phyloP scores from a whole-genome alignment of 2,329 filamentous ascomycete species.

The Diaporthe capsici region DNA sequence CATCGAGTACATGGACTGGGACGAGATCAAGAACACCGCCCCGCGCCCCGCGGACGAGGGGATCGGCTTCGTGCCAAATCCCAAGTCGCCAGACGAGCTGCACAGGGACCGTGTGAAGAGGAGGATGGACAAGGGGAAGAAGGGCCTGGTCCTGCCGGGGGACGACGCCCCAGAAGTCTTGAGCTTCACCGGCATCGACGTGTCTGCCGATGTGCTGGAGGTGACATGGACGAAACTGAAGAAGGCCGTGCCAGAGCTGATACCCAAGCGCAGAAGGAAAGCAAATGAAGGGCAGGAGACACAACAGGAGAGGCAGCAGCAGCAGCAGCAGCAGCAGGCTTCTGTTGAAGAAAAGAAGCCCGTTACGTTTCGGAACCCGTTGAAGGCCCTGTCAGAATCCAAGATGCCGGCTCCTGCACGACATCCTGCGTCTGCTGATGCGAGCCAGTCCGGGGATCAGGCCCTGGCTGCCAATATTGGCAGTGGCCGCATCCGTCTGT shows the following conservation, averaged over 20 bases:
- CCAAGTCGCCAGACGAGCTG: conserved; percentile 43
- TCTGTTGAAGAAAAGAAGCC: conserved; percentile 21
- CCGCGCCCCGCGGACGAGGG: conserved; percentile 43
- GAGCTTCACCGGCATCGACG: conserved; percentile 74
- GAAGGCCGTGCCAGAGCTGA: conserved; percentile 55
- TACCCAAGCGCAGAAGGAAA: conserved; percentile 41
- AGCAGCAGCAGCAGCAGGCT: conserved; percentile 33
- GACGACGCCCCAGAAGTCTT: conserved; percentile 54
- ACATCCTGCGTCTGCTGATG: conserved; percentile 22
- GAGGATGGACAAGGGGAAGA: conserved; percentile 41
- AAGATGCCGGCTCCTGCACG: conserved; percentile 39
- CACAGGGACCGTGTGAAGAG: conserved; percentile 44
- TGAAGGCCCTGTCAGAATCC: conserved; percentile 46
- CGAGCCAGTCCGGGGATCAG: conserved; percentile 31
- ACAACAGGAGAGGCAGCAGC: conserved; percentile 48
- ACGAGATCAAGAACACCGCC: conserved; percentile 51
- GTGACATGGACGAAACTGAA: conserved; percentile 67
- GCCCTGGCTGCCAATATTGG: conserved; percentile 43
- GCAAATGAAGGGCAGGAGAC: neutral
- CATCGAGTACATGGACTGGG: conserved; percentile 71
- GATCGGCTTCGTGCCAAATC: conserved; percentile 41
- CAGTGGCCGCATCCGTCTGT: conserved; percentile 47
- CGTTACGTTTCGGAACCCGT: conserved; percentile 20
- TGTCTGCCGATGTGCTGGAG: conserved; percentile 72
- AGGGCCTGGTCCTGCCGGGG: conserved; percentile 40